phyloP scores from a whole-genome alignment of 2,329 filamentous ascomycete species.

The Botrytis paeoniae region DNA sequence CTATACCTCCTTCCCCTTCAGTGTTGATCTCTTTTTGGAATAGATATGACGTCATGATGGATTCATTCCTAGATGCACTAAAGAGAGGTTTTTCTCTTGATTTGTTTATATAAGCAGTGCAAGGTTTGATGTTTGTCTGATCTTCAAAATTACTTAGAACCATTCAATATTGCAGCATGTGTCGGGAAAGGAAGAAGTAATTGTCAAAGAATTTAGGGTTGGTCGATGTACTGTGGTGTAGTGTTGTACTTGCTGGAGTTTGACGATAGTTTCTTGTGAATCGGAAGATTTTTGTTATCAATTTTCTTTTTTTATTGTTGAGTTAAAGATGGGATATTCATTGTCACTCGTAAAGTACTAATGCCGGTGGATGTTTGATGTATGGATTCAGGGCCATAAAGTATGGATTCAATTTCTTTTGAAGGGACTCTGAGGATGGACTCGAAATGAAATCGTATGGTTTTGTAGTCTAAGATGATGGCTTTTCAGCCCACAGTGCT shows the following conservation, averaged over 20 bases:
- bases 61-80: neutral
- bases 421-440: neutral
- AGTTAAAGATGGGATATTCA: neutral
- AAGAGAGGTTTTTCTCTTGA: accelerated
- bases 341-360: neutral
- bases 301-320: neutral
- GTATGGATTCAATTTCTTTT: neutral
- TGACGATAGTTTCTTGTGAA: neutral
- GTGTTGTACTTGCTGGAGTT: neutral
- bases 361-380: neutral
- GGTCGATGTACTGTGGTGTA: no score
- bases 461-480: neutral
- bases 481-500: neutral
- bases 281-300: neutral
- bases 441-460: neutral
- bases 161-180: no score
- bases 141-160: neutral
- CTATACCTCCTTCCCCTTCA: accelerated
- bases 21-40: neutral
- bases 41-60: neutral
- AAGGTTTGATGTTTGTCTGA: neutral
- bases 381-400: neutral
- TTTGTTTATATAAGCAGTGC: neutral
- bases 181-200: no score
- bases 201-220: accelerated